A percentile compares a stretch with the other conserved stretches of the same genome.
phyloP scores from a whole-genome alignment of 129 eudicot genomes.

The Helianthus tuberosus region DNA sequence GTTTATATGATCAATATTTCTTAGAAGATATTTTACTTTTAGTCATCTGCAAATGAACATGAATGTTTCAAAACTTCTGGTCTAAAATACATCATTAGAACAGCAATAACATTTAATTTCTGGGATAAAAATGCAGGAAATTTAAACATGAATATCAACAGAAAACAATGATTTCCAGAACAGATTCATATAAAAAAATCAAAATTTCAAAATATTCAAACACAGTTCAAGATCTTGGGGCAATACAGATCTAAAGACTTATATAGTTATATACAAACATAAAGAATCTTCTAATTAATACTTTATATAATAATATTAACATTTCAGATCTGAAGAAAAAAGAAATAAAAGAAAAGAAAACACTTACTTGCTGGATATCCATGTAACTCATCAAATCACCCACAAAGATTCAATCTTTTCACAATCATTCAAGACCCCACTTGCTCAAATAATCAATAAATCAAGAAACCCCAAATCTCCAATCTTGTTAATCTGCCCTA shows the following conservation, averaged over 20 bases:
- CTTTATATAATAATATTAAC: conserved; percentile 22
- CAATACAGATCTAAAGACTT: conserved; percentile 44
- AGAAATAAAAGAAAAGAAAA: background rate
- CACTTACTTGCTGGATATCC: conserved; percentile 36
- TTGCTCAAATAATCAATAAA: conserved; percentile 30
- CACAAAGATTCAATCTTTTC: conserved; percentile 29
- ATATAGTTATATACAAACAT: conserved; percentile 12
- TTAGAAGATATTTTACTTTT: conserved; percentile 13
- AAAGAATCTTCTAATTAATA: conserved; percentile 25
- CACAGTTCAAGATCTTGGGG: conserved; percentile 26
- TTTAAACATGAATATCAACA: no score
- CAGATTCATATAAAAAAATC: background rate
- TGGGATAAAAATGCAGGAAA: conserved; percentile 6
- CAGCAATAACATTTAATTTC: conserved; percentile 12
- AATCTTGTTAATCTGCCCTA: conserved; percentile 32
- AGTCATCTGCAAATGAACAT: conserved; percentile 40
- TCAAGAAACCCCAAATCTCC: conserved; percentile 33
- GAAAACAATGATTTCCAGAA: background rate
- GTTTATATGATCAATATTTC: conserved; percentile 31
- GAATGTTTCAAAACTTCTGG: conserved; percentile 21
- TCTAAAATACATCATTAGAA: conserved; percentile 8
- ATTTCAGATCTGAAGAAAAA: conserved; percentile 35
- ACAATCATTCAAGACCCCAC: conserved; percentile 38
- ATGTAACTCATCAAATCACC: conserved; percentile 32
- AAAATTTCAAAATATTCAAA: conserved; percentile 11